Percentiles rank a stretch among this genome's conserved stretches.
These are phyloP conservation scores for Hysterium pulicare DNA, from an alignment of 2,329 filamentous ascomycete genomes.

Conservation along the genomic window DNA sequence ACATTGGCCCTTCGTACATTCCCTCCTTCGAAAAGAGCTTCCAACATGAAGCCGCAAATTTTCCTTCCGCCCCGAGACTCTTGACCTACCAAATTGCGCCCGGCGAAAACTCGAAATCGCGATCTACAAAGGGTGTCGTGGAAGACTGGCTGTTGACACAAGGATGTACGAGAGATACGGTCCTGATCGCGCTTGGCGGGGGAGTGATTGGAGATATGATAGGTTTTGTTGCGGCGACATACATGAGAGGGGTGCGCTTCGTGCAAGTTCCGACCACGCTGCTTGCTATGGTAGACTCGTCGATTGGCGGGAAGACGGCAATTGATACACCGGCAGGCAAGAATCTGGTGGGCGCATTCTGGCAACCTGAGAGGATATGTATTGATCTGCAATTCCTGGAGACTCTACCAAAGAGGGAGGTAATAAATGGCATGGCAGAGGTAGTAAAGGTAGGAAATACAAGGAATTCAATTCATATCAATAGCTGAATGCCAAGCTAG, in stretches of 20 bases:
- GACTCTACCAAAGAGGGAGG: constrained; percentile 83
- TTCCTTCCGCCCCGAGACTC: constrained; percentile 58
- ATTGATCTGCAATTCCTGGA: constrained; percentile 91
- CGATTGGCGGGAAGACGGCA: constrained; percentile 96
- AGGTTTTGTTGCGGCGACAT: constrained; percentile 94
- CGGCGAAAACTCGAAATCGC: constrained; percentile 88
- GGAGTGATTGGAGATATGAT: constrained; percentile 98
- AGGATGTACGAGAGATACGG: constrained; percentile 90
- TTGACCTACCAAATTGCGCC: constrained; percentile 88
- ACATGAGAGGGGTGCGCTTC: constrained; percentile 95
- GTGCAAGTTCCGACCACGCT: constrained; percentile 95
- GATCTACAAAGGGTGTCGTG: constrained; percentile 89
- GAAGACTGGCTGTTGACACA: constrained; percentile 96
- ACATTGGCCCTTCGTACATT: constrained; percentile 77
- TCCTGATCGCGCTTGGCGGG: constrained; percentile 90
- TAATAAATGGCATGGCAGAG: constrained; percentile 98
- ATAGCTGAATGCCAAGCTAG: constrained; percentile 35
- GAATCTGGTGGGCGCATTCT: constrained; percentile 93
- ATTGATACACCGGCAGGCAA: constrained; percentile 96
- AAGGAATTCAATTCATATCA: not conserved
- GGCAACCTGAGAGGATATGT: constrained; percentile 92
- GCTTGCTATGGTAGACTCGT: constrained; percentile 96
- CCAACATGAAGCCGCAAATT: constrained; percentile 45
- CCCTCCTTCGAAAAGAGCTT: constrained; percentile 71
- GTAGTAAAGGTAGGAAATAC: constrained; percentile 65